Conservation (phyloP, 208 protist species). For the Crithidia fasciculata region DNA sequence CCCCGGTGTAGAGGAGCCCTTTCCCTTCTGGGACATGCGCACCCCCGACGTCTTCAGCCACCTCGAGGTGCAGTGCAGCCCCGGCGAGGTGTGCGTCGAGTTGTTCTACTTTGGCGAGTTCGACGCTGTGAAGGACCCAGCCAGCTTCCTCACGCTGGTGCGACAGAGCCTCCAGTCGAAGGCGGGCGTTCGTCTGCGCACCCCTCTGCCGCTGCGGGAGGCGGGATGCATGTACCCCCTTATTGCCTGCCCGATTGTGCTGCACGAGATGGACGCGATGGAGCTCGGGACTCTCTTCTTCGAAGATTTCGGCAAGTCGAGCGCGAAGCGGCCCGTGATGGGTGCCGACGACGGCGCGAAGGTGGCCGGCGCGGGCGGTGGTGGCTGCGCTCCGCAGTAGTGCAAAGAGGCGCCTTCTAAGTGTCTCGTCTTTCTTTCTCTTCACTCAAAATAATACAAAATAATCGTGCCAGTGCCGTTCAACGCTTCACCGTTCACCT, state of each 20-base stretch:
- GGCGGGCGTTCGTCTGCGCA: slow-evolving; percentile 53
- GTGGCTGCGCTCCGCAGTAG: slow-evolving; percentile 23
- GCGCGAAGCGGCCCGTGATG: slow-evolving; percentile 5
- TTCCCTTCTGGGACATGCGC: slow-evolving; percentile 79
- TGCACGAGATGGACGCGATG: slow-evolving; percentile 75
- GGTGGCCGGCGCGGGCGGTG: slow-evolving; percentile 7
- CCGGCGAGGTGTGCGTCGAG: slow-evolving; percentile 75
- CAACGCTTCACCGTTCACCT: too few species aligned
- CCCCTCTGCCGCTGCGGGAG: slow-evolving; percentile 65
- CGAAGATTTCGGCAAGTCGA: slow-evolving; percentile 71
- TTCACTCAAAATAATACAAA: too few species aligned
- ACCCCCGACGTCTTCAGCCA: slow-evolving; percentile 41
- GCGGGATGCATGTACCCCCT: slow-evolving; percentile 88
- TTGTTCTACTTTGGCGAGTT: slow-evolving; percentile 87
- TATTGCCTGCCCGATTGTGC: slow-evolving; percentile 58
- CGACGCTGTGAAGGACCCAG: slow-evolving; percentile 48
- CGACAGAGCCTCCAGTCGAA: slow-evolving; percentile 49
- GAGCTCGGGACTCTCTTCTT: slow-evolving; percentile 72
- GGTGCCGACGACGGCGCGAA: slow-evolving; percentile 21
- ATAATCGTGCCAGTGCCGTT: too few species aligned
- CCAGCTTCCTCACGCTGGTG: slow-evolving; percentile 48
- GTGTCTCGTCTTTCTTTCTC: too few species aligned
- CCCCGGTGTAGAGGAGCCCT: slow-evolving; percentile 58
- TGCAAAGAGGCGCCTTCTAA: too few species aligned
- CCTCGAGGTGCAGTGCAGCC: slow-evolving; percentile 35